These are phyloP conservation scores for Globisporangium takayamanum DNA, from an alignment of 352 stramenopile species.

Conservation along the genomic window DNA sequence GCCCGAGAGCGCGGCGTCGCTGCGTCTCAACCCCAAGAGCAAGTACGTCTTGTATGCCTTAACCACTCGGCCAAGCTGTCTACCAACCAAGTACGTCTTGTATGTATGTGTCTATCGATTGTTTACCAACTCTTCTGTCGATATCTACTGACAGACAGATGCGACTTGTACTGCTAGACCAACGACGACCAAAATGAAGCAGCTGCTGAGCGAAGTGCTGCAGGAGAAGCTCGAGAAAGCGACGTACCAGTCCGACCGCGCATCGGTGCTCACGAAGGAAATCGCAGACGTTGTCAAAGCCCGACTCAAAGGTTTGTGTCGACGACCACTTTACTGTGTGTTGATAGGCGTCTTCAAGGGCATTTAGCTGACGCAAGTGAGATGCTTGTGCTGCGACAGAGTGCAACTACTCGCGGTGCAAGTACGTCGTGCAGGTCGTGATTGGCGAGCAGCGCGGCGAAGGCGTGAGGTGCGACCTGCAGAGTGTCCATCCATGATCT, in stretches of 20 bases:
- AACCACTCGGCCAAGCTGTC: too few species aligned
- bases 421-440: constrained; percentile 89
- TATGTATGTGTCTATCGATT: too few species aligned
- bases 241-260: constrained; percentile 68
- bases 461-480: constrained; percentile 51
- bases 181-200: constrained; percentile 79
- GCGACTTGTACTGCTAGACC: constrained; percentile 21
- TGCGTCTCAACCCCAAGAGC: constrained; percentile 57
- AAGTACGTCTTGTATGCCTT: constrained; percentile 19
- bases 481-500: too few species aligned
- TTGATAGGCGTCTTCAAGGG: background rate
- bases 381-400: constrained; percentile 6
- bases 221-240: constrained; percentile 58
- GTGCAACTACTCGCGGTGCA: constrained; percentile 79
- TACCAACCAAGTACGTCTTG: constrained; percentile 25
- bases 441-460: constrained; percentile 87
- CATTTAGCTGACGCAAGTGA: background rate
- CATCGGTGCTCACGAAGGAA: constrained; percentile 74
- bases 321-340: background rate
- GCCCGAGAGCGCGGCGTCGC: constrained; percentile 29
- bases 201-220: constrained; percentile 58
- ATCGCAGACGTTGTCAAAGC: constrained; percentile 83
- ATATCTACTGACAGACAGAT: background rate
- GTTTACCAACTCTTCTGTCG: background rate
- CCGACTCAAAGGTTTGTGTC: constrained; percentile 63